Evolutionary conservation across 2,329 filamentous ascomycete species (phyloP), one percentile per base, ranked within the genome.

Genomic region (Pseudocercospora vitis): DNA sequence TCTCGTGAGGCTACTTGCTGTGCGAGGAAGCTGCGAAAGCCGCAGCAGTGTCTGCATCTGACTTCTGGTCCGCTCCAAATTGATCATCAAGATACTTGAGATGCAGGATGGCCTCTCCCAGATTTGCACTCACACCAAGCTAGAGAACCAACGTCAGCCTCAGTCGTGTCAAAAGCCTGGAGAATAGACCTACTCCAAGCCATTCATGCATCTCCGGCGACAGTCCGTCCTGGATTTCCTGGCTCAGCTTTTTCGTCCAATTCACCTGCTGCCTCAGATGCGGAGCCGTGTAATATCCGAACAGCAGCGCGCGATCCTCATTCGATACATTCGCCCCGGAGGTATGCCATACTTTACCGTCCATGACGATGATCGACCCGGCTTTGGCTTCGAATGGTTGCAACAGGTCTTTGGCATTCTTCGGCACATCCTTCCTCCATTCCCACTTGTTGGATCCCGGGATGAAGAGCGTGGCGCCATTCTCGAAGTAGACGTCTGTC

Each of bases 261-360:
- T 56, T 56, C 18, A 56, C 53, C 37, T 56, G 50, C 16, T 56
- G 23, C 7, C 50, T 32, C 4, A 53, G 45, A 24, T 35, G 40
- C 16, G 35, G 37, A 7, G 52, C 52, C 7, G 48, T 44, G 50
- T 56, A 56, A 28, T 56, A 56, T 12, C 42, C 53, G 29, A 56
- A 56, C 7, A 56, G 31, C 45, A 53, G n/a, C 9, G 50, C 53
- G 16, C 50, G 44, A 51, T 56, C 45, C 31, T 55, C 21, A 33
- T 53, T 40, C 21, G 53, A 47, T n/a, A 53, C 29, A 26, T 56
- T 56, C 8, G 50, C 35, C 14, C 53, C 50, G 8, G 44, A 49
- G 12, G 53, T 56, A 40, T 56, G 53, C 53, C 53, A 56, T 6
- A 53, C 50, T n/a, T 16, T 56, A n/a, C 53, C 50, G 29, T 56